Percentiles rank a stretch among this genome's conserved stretches.
Evolutionary conservation across 306 rosid genomes (phyloP).

Genomic region (Prosopis cineraria): DNA sequence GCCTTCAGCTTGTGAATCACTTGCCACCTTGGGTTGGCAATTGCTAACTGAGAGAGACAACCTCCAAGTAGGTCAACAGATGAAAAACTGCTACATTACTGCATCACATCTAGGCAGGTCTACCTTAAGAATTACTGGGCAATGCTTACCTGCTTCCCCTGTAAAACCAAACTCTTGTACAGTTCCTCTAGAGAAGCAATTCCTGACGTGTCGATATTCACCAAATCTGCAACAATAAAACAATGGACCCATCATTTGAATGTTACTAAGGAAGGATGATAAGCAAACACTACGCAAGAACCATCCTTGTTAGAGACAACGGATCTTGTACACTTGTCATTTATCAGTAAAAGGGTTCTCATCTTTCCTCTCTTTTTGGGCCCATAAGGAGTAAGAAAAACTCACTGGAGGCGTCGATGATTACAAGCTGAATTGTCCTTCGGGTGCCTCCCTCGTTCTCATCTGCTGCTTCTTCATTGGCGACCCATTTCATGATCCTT

Average conservation of each 20-base stretch:
- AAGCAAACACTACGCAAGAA: neutral
- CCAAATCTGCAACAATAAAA: conserved; percentile 46
- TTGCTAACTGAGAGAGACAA: conserved; percentile 47
- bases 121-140: neutral
- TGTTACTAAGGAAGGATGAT: neutral
- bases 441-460: conserved; percentile 28
- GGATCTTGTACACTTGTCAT: neutral
- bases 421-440: conserved; percentile 38
- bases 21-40: conserved; percentile 67
- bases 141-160: conserved; percentile 52
- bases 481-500: conserved; percentile 52
- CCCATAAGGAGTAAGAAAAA: neutral
- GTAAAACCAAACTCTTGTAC: conserved; percentile 46
- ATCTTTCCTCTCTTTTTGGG: neutral
- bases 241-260: neutral
- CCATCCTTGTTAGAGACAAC: neutral
- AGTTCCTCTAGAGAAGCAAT: conserved; percentile 61
- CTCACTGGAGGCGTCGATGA: conserved; percentile 68
- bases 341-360: neutral
- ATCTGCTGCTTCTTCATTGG: conserved; percentile 38
- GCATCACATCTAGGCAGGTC: no score
- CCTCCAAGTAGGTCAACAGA: neutral
- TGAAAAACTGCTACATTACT: neutral
- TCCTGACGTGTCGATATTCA: conserved; percentile 69
- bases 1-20: conserved; percentile 66